Evolutionary conservation across 1,284 basidiomycete genomes (phyloP).

Genomic region (Kwoniella shivajii): DNA sequence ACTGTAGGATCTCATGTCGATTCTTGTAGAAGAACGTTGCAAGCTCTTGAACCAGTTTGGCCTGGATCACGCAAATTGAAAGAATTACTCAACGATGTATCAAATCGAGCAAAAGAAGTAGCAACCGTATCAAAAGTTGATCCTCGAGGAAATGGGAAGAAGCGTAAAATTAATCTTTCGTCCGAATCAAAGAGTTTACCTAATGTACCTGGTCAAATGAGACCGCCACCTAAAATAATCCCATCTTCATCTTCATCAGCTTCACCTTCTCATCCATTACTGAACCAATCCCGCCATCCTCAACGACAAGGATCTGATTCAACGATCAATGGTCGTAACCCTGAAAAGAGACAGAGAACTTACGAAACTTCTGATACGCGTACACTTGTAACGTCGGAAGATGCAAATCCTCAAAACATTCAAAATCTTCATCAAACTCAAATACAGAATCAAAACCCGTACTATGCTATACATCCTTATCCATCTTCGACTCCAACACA

Average conservation of each 20-base stretch:
- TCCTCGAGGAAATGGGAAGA: constrained; percentile 18
- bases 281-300: neutral
- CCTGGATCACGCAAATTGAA: constrained; percentile 84
- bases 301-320: too few species aligned
- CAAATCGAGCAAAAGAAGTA: constrained; percentile 47
- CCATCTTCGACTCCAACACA: neutral
- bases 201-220: constrained; percentile 6
- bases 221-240: neutral
- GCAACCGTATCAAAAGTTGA: constrained; percentile 15
- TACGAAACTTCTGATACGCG: constrained; percentile 39
- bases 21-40: constrained; percentile 69
- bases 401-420: neutral
- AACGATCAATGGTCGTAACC: neutral
- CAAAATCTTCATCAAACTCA: neutral
- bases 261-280: constrained; percentile 5
- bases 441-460: neutral
- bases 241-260: constrained; percentile 7
- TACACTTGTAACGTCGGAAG: constrained; percentile 17
- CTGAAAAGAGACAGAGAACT: constrained; percentile 13
- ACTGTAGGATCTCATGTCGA: constrained; percentile 80
- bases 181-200: neutral
- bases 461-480: constrained; percentile 1
- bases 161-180: constrained; percentile 26
- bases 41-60: constrained; percentile 83
- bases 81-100: constrained; percentile 51